Evolutionary conservation across 768 basidiomycete genomes (phyloP).

Genomic region (Lactifluus rugatus): DNA sequence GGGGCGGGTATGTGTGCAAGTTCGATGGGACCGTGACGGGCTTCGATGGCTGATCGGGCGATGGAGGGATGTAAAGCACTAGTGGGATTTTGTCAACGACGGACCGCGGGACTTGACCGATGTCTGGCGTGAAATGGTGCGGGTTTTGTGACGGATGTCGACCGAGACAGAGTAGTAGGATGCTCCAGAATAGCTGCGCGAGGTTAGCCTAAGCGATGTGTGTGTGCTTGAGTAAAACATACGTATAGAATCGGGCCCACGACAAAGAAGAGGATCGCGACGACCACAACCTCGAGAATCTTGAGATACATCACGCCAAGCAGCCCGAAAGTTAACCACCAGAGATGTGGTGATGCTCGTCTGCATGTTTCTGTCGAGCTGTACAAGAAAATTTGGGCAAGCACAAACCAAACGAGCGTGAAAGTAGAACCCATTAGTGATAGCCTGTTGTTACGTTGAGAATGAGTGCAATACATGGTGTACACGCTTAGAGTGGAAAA

Average conservation of each 20-base stretch:
- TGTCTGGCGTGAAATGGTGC: slow-evolving; percentile 63
- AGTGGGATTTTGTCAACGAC: slow-evolving; percentile 74
- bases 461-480: not conserved
- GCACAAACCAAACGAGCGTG: slow-evolving; percentile 75
- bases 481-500: not conserved
- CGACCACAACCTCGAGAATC: slow-evolving; percentile 58
- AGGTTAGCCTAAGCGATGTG: not conserved
- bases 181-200: slow-evolving; percentile 61
- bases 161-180: slow-evolving; percentile 68
- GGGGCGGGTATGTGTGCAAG: slow-evolving; percentile 55
- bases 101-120: slow-evolving; percentile 61
- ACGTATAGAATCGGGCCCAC: slow-evolving; percentile 74
- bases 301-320: slow-evolving; percentile 72
- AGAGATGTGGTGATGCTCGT: slow-evolving; percentile 63
- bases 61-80: slow-evolving; percentile 77
- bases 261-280: slow-evolving; percentile 70
- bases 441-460: slow-evolving; percentile 32
- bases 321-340: slow-evolving; percentile 81
- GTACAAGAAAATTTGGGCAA: slow-evolving; percentile 71
- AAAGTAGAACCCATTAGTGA: slow-evolving; percentile 57
- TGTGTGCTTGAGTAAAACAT: slow-evolving; percentile 24
- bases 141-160: slow-evolving; percentile 72
- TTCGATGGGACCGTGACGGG: slow-evolving; percentile 10
- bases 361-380: slow-evolving; percentile 69
- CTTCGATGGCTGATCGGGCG: slow-evolving; percentile 36